Evolutionary conservation across 768 basidiomycete genomes (phyloP).

Genomic region (Gymnopilus junonius): DNA sequence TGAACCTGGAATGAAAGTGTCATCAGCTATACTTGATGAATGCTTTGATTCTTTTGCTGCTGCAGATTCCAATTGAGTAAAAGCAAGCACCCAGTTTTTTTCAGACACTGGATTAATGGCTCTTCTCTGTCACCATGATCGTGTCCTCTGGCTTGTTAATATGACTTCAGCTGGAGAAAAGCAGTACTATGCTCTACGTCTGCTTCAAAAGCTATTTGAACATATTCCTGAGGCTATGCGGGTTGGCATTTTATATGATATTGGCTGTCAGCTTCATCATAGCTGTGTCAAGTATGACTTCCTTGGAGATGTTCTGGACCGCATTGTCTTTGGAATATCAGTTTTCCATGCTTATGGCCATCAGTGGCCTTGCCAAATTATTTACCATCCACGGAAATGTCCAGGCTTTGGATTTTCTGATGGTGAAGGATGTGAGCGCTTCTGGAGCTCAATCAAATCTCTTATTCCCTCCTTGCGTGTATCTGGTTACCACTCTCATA

Average conservation of each 20-base stretch:
- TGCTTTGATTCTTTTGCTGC: conserved; percentile 37
- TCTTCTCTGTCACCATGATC: too few species aligned
- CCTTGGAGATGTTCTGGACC: conserved; percentile 21
- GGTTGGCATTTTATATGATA: too few species aligned
- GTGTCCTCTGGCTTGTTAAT: too few species aligned
- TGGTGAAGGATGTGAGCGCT: conserved; percentile 35
- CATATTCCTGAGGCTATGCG: conserved; percentile 30
- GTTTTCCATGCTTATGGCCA: conserved; percentile 47
- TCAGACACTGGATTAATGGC: conserved; percentile 17
- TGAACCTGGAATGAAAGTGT: conserved; percentile 29
- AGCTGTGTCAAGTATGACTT: conserved; percentile 31
- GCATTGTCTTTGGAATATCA: conserved; percentile 33
- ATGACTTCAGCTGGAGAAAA: too few species aligned
- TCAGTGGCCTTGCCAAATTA: conserved; percentile 40
- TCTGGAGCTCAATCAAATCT: background rate
- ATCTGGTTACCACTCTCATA: conserved; percentile 8
- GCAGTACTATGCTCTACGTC: too few species aligned
- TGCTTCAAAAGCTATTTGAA: conserved; percentile 35
- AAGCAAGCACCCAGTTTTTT: conserved; percentile 30
- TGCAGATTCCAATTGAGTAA: conserved; percentile 27
- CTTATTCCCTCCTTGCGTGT: conserved; percentile 16
- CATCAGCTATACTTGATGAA: conserved; percentile 33
- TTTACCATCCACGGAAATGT: conserved; percentile 38
- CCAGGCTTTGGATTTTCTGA: conserved; percentile 31
- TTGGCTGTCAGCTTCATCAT: conserved; percentile 32